Percentiles rank a stretch among this genome's conserved stretches.
Evolutionary conservation across 441 rosid genomes (phyloP).

Genomic region (Brassica hybrid): DNA sequence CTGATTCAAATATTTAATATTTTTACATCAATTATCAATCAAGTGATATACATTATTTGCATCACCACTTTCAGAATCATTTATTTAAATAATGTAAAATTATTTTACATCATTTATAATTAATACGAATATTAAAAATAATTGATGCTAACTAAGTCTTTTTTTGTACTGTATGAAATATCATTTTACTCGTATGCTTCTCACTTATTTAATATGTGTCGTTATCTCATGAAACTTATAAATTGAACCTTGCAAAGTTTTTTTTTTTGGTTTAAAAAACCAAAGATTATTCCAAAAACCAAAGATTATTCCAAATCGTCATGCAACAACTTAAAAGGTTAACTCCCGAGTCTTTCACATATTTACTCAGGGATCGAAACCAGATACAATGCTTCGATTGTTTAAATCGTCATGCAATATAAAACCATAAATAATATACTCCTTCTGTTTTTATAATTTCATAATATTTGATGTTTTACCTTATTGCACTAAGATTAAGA

Average conservation of each 20-base stretch:
- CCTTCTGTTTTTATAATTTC: too few species aligned
- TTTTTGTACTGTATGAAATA: background rate
- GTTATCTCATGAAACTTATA: background rate
- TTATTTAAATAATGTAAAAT: too few species aligned
- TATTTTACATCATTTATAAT: background rate
- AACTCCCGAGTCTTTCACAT: background rate
- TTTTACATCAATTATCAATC: background rate
- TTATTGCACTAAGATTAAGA: too few species aligned
- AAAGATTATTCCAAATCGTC: conserved; percentile 2
- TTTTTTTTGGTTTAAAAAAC: too few species aligned
- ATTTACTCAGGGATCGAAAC: background rate
- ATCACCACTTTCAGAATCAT: too few species aligned
- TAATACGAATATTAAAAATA: background rate
- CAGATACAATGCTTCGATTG: background rate
- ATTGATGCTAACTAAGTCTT: background rate
- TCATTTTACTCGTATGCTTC: background rate
- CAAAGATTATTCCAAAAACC: background rate
- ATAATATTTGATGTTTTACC: too few species aligned
- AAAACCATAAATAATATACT: background rate
- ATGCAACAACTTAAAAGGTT: background rate
- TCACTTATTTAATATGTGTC: background rate
- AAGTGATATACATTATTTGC: too few species aligned
- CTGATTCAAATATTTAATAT: background rate
- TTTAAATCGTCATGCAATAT: too few species aligned
- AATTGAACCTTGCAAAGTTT: background rate